phyloP scores from a whole-genome alignment of 352 stramenopile genomes.

The Phytophthora capsici region DNA sequence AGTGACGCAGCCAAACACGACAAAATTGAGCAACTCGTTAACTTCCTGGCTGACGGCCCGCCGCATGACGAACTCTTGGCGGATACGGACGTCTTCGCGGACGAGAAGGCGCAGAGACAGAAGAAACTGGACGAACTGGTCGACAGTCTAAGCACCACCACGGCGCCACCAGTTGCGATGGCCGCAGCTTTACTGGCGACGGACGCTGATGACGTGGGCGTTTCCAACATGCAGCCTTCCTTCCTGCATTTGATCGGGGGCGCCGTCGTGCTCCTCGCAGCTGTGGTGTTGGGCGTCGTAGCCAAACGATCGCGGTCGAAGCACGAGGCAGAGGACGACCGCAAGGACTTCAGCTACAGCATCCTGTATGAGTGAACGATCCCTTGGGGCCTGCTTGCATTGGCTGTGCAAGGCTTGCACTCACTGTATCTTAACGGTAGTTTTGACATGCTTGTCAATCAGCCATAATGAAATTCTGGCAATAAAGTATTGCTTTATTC shows the following conservation, averaged over 20 bases:
- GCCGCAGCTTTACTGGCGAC: constrained; percentile 24
- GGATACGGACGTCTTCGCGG: constrained; percentile 25
- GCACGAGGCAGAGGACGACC: constrained; percentile 10
- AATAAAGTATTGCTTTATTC: too few relatives aligned
- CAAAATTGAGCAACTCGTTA: constrained; percentile 37
- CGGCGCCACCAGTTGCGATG: background rate
- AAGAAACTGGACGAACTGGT: constrained; percentile 26
- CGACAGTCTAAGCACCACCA: constrained; percentile 13
- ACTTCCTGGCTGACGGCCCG: constrained; percentile 26
- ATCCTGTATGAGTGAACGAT: constrained; percentile 38
- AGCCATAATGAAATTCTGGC: too few relatives aligned
- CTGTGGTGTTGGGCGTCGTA: constrained; percentile 31
- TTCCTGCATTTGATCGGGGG: constrained; percentile 33
- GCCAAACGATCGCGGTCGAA: constrained; percentile 27
- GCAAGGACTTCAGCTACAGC: constrained; percentile 40
- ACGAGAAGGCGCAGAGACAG: constrained; percentile 27
- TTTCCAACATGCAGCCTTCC: constrained; percentile 7
- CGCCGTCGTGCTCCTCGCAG: constrained; percentile 35
- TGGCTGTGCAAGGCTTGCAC: too few relatives aligned
- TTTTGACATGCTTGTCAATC: too few relatives aligned
- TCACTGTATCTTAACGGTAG: too few relatives aligned
- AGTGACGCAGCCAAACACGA: constrained; percentile 20
- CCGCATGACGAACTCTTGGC: constrained; percentile 11
- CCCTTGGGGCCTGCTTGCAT: too few relatives aligned
- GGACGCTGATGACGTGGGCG: constrained; percentile 22